Conservation (phyloP, 768 basidiomycete genomes). For the Termitomyces heimii region DNA sequence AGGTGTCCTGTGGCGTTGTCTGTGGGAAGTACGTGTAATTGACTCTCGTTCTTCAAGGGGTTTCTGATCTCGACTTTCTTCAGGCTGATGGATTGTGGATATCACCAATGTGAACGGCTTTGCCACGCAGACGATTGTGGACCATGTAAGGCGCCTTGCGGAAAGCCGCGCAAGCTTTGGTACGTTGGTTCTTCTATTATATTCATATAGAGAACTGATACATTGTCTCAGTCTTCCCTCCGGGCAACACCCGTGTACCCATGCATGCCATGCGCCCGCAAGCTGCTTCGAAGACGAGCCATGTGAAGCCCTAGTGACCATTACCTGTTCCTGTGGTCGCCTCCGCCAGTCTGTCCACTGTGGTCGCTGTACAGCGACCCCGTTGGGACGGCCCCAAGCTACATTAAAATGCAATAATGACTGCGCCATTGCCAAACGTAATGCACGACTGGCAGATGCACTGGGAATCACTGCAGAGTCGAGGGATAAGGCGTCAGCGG, state of each 20-base stretch:
- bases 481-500: slow-evolving; percentile 31
- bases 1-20: slow-evolving; percentile 76
- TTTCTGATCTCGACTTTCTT: neutral
- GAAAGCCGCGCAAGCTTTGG: slow-evolving; percentile 85
- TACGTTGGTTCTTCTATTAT: slow-evolving; percentile 17
- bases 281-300: slow-evolving; percentile 76
- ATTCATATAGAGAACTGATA: neutral
- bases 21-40: slow-evolving; percentile 63
- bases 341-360: slow-evolving; percentile 71
- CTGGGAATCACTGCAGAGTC: slow-evolving; percentile 70
- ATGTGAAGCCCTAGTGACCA: slow-evolving; percentile 59
- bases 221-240: slow-evolving; percentile 42
- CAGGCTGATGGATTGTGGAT: slow-evolving; percentile 76
- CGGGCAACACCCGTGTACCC: slow-evolving; percentile 67
- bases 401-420: slow-evolving; percentile 71
- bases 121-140: slow-evolving; percentile 88
- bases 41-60: neutral
- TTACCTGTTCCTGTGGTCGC: slow-evolving; percentile 81
- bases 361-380: slow-evolving; percentile 47
- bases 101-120: slow-evolving; percentile 75
- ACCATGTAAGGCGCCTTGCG: slow-evolving; percentile 68
- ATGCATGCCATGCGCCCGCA: slow-evolving; percentile 84
- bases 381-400: slow-evolving; percentile 31
- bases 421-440: slow-evolving; percentile 81
- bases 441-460: slow-evolving; percentile 85